A percentile compares a stretch with the other conserved stretches of the same genome.
phyloP scores from a whole-genome alignment of 2,329 filamentous ascomycete genomes.

The Fusarium sp. region DNA sequence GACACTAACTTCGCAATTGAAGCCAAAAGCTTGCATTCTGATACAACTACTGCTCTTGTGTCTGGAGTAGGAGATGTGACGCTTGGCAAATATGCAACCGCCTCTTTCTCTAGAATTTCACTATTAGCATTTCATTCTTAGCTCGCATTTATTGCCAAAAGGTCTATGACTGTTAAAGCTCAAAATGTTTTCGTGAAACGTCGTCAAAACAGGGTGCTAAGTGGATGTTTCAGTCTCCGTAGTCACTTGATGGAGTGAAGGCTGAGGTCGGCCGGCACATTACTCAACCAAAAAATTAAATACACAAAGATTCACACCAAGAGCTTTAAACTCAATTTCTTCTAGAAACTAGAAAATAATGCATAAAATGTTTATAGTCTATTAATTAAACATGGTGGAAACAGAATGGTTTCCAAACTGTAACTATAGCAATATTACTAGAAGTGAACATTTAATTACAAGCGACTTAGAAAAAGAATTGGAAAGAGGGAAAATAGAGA shows the following conservation, averaged over 20 bases:
- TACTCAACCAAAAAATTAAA: background rate
- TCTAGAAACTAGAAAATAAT: background rate
- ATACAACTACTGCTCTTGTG: background rate
- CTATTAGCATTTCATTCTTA: background rate
- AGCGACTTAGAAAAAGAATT: too few species aligned
- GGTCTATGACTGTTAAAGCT: background rate
- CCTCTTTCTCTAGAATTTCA: background rate
- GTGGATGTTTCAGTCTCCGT: background rate
- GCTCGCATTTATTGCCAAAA: background rate
- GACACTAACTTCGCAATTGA: background rate
- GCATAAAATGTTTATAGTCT: background rate
- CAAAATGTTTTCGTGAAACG: background rate
- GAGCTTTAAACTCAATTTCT: background rate
- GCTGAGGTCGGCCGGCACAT: background rate
- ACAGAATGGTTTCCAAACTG: background rate
- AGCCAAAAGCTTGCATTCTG: background rate
- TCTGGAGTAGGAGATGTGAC: background rate
- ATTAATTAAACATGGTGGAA: background rate
- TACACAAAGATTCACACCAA: background rate
- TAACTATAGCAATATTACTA: background rate
- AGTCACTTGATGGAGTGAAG: background rate
- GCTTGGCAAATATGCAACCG: background rate
- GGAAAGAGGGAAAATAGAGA: too few species aligned
- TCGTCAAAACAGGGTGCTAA: background rate
- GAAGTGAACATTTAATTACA: too few species aligned